Base-by-base conservation (phyloP, 371 early-diverging fungal genomes). In the Mucor velutinosus region DNA sequence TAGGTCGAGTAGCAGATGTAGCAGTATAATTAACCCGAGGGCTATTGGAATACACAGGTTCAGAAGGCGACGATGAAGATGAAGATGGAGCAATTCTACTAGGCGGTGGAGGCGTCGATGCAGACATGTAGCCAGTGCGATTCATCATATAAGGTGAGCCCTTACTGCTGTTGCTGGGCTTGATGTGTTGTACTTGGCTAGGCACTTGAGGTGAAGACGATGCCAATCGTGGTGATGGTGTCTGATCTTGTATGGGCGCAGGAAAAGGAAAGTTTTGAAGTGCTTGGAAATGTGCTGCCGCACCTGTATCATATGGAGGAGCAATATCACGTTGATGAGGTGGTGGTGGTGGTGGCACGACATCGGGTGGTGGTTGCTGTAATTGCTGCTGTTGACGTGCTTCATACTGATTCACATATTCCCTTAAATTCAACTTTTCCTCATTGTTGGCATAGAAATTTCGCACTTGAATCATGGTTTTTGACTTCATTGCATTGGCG, bases 391-490 rank as follows among this genome's bases (percentile, higher is more conserved):
- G 43, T 43, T 69, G 69, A 6, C 70, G 60, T 33, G 66, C 55
- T 23, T 83, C 69, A 47, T 70, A 73, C 43, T 82, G 78, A n/a
- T 75, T 75, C 3, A 89, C 76, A 5, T 90, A 65, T 4, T 77
- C 75, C 27, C 86, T 90, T 41, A 90, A 64, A 0, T 78, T 81
- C 53, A 91, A 76, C 56, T 89, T 90, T 55, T 92, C 92, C 17
- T 87, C 86, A 67, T 92, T 89, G 62, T 89, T 90, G 10, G 80
- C 76, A 67, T 89, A 96, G 66, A 91, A 92, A 66, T 94, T 95
- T 17, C 95, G 91, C 14, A 90, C 93, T 76, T 96, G 97, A 19
- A 89, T 89, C 7, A 84, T 85, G 0, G 95, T 93, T 73, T 96
- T 96, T 3, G 90, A 77, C 35, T 89, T 89, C 71, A 96, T 83